Evolutionary conservation across 1,139 yeast genomes (phyloP).

Genomic region (Ogataea hybrid): DNA sequence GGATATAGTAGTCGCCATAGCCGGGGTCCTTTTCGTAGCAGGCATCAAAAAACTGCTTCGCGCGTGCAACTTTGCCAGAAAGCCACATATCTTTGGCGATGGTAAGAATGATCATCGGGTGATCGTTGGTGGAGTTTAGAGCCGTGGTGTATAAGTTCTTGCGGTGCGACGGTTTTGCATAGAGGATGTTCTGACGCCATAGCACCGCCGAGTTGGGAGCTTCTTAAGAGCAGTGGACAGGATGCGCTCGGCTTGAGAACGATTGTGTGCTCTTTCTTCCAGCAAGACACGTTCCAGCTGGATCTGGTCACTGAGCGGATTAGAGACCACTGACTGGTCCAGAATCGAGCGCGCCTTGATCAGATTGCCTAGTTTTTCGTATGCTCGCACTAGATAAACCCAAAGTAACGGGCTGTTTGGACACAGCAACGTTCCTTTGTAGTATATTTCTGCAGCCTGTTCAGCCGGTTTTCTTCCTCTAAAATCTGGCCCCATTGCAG

Average conservation of each 20-base stretch:
- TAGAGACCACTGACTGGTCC: constrained; percentile 62
- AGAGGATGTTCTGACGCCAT: constrained; percentile 56
- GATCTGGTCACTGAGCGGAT: constrained; percentile 47
- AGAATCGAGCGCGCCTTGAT: constrained; percentile 71
- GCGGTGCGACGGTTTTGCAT: constrained; percentile 52
- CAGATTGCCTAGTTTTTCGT: constrained; percentile 41
- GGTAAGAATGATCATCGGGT: constrained; percentile 54
- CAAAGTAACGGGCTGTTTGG: constrained; percentile 51
- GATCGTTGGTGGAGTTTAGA: constrained; percentile 60
- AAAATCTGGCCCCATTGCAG: constrained; percentile 60
- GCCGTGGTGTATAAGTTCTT: constrained; percentile 74
- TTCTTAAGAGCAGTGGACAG: constrained; percentile 59
- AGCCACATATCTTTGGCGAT: constrained; percentile 72
- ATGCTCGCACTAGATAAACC: constrained; percentile 52
- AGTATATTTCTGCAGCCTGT: constrained; percentile 48
- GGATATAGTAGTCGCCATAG: constrained; percentile 79
- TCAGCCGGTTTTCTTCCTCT: constrained; percentile 30
- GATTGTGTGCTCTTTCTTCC: constrained; percentile 52
- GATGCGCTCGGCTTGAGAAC: constrained; percentile 52
- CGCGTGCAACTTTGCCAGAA: constrained; percentile 63
- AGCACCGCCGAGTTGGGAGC: constrained; percentile 55
- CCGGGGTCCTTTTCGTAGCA: constrained; percentile 53
- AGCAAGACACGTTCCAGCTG: constrained; percentile 60
- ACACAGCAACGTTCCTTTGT: constrained; percentile 48
- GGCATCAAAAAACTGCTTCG: constrained; percentile 74